A percentile compares a stretch with the other conserved stretches of the same genome.
Conservation (phyloP, 495 filamentous ascomycete genomes). For the Xylona heveae region DNA sequence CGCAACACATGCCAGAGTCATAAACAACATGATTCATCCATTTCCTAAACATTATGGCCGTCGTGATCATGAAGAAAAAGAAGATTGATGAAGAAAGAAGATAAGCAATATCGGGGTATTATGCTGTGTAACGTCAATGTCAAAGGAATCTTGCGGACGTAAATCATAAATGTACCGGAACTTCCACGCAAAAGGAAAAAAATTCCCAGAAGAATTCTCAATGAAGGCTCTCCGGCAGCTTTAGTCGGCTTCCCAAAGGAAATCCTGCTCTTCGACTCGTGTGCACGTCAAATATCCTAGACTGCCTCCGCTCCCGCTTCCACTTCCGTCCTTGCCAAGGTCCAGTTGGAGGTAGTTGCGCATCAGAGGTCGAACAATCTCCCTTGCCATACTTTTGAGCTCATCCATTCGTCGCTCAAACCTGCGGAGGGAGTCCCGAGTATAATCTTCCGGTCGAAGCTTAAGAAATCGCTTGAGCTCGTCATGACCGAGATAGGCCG, state of each 20-base stretch:
- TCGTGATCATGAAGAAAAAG: no score
- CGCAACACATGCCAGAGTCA: no score
- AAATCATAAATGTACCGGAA: neutral
- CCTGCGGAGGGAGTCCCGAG: conserved; percentile 50
- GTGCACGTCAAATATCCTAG: conserved; percentile 66
- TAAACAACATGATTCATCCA: no score
- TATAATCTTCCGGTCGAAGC: conserved; percentile 43
- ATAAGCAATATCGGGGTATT: no score
- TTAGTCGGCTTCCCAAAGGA: conserved; percentile 40
- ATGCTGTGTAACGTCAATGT: no score
- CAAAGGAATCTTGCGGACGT: no score
- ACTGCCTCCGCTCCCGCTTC: conserved; percentile 16
- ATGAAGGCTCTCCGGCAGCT: neutral
- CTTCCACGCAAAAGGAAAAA: neutral
- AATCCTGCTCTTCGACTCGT: conserved; percentile 50
- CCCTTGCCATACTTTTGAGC: conserved; percentile 59
- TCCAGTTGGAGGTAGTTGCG: conserved; percentile 64
- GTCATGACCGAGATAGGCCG: conserved; percentile 56
- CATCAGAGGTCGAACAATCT: conserved; percentile 73
- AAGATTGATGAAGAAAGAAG: no score
- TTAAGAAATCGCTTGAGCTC: conserved; percentile 80
- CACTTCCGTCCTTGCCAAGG: conserved; percentile 21
- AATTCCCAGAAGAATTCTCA: no score
- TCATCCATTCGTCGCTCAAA: conserved; percentile 79
- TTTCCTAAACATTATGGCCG: no score